phyloP scores from a whole-genome alignment of 176 grass and related monocot species.

The Poa pratensis region DNA sequence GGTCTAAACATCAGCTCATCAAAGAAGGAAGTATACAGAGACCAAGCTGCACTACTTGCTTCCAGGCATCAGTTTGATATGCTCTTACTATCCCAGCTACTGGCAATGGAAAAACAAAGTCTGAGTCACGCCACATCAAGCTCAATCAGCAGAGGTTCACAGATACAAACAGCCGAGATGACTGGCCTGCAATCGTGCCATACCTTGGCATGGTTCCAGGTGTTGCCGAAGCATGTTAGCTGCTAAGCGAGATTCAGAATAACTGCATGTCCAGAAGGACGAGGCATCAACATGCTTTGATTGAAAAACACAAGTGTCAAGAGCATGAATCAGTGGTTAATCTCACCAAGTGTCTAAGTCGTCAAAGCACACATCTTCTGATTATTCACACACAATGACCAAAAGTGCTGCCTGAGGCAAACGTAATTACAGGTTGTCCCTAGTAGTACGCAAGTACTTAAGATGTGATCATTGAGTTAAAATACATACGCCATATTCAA shows the following conservation, averaged over 20 bases:
- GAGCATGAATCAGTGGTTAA: not conserved
- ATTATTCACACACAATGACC: no score
- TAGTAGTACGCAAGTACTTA: not conserved
- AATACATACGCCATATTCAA: not conserved
- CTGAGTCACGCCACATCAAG: not conserved
- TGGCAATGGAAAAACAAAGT: not conserved
- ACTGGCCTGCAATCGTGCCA: not conserved
- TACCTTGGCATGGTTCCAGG: conserved; percentile 89
- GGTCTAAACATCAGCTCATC: not conserved
- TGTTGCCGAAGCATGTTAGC: conserved; percentile 36
- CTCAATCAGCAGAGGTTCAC: not conserved
- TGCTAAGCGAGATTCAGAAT: not conserved
- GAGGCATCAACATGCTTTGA: not conserved
- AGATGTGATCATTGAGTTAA: not conserved
- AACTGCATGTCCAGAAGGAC: not conserved
- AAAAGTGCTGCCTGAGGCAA: not conserved
- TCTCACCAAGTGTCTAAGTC: no score
- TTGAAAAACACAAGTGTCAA: not conserved
- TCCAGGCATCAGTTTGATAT: not conserved
- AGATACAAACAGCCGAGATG: not conserved
- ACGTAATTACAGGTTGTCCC: not conserved
- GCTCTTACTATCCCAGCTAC: not conserved
- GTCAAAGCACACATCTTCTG: no score
- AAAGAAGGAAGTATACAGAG: not conserved
- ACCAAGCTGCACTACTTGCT: no score